Conservation (phyloP, 2,329 filamentous ascomycete species). For the Cladosporium colombiae region DNA sequence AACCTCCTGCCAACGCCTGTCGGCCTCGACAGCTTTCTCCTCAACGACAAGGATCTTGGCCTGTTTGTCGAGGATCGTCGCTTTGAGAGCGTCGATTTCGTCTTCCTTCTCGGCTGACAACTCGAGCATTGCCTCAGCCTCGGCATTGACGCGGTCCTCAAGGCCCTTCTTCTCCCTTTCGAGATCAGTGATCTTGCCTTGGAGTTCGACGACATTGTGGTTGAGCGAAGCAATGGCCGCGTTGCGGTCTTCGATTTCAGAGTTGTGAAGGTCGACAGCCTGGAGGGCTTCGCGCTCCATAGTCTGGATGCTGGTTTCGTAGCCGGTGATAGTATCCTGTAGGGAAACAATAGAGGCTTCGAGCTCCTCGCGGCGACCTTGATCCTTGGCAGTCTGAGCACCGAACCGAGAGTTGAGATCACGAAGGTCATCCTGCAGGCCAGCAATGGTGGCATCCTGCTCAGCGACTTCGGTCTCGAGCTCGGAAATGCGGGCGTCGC, state of each 20-base stretch:
- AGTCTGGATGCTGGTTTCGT: constrained; percentile 30
- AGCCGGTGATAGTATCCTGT: constrained; percentile 27
- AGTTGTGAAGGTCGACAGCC: constrained; percentile 31
- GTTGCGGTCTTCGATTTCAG: constrained; percentile 38
- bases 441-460: constrained; percentile 31
- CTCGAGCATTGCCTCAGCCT: constrained; percentile 40
- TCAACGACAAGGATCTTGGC: constrained; percentile 36
- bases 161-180: constrained; percentile 34
- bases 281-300: constrained; percentile 31
- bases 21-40: constrained; percentile 38
- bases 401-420: constrained; percentile 27
- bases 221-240: constrained; percentile 37
- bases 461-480: constrained; percentile 31
- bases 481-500: constrained; percentile 34
- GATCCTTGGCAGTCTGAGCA: constrained; percentile 23
- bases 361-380: constrained; percentile 29
- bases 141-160: constrained; percentile 38
- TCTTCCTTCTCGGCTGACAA: constrained; percentile 36
- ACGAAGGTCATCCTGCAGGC: constrained; percentile 30
- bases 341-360: constrained; percentile 32
- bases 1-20: constrained; percentile 44
- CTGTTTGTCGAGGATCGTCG: constrained; percentile 37
- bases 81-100: constrained; percentile 35
- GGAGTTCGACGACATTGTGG: constrained; percentile 27
- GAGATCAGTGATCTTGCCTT: constrained; percentile 28